Evolutionary conservation across 768 basidiomycete genomes (phyloP), one percentile per base, ranked within the genome.

Genomic region (Leucosporidium scottii): DNA sequence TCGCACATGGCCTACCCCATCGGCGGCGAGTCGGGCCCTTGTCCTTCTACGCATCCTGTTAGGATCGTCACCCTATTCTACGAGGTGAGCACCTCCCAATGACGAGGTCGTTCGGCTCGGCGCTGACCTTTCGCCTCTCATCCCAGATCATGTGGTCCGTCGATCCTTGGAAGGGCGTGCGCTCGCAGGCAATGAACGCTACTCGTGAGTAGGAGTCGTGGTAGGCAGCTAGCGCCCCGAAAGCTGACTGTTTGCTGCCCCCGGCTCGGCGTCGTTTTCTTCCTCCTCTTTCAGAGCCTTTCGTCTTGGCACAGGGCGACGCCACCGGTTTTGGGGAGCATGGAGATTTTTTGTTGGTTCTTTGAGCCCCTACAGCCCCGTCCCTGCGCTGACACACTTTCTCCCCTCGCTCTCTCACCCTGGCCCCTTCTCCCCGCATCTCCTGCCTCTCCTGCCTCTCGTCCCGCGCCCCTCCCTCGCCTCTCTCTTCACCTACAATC

Each of bases 51-150:
- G 6, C 66, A 74, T 59, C 71, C 71, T 0, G 64, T 71, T 18
- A 59, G 73, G 36, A 23, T 74, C 48, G 69, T 75, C 27, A 67
- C 73, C 17, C 53, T 74, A 20, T 73, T 71, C 64, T 73, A 65
- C 64, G 59, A 65, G 20, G 64, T 39, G 17, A 23, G 50, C 50
- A 21, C 4, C 4, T 17, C n/a, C 13, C 15, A 50, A 3, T 9
- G 23, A 12, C 25, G 6, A 12, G 18, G 23, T 4, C 27, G 1
- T 15, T 13, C 50, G 20, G 31, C 17, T 3, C 15, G 36, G 39
- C 58, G 57, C 44, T 58, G 25, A 65, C 59, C 49, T 1, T 56
- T 58, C 27, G 51, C 56, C 61, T 62, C 48, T 49, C 9, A 20
- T 28, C 55, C 21, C 30, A 36, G 34, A 57, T 69, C 49, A 69